These are phyloP conservation scores for Pyrus communis DNA, from an alignment of 306 rosid species.

Conservation along the genomic window DNA sequence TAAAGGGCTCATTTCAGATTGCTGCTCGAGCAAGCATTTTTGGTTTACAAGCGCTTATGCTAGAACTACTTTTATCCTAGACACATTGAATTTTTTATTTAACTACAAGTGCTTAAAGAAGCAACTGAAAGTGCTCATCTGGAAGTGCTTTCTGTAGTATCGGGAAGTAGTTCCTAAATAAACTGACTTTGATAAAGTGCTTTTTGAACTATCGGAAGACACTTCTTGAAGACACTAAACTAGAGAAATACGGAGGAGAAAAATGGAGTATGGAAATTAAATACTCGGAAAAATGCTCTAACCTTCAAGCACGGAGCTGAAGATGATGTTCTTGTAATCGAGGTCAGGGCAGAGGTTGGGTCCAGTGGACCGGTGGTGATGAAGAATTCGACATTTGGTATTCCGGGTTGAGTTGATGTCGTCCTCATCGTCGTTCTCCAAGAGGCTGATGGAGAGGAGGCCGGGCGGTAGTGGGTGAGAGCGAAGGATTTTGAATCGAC, in stretches of 20 bases:
- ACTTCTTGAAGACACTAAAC: background rate
- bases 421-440: no score
- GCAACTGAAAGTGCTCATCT: background rate
- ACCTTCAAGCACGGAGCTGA: constrained; percentile 88
- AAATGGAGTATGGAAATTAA: background rate
- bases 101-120: no score
- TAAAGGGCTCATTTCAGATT: background rate
- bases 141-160: background rate
- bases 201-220: no score
- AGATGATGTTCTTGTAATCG: constrained; percentile 67
- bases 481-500: no score
- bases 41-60: background rate
- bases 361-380: constrained; percentile 39
- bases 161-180: background rate
- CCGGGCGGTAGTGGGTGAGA: no score
- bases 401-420: no score
- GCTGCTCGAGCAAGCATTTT: background rate
- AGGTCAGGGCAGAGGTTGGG: constrained; percentile 89
- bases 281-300: background rate
- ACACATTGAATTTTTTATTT: background rate
- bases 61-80: background rate
- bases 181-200: no score
- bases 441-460: no score
- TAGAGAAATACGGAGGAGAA: background rate
- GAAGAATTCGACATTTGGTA: no score